Percentiles rank a stretch among this genome's conserved stretches.
phyloP scores from a whole-genome alignment of 1,139 yeast species.

The Saccharomycopsis phalli region DNA sequence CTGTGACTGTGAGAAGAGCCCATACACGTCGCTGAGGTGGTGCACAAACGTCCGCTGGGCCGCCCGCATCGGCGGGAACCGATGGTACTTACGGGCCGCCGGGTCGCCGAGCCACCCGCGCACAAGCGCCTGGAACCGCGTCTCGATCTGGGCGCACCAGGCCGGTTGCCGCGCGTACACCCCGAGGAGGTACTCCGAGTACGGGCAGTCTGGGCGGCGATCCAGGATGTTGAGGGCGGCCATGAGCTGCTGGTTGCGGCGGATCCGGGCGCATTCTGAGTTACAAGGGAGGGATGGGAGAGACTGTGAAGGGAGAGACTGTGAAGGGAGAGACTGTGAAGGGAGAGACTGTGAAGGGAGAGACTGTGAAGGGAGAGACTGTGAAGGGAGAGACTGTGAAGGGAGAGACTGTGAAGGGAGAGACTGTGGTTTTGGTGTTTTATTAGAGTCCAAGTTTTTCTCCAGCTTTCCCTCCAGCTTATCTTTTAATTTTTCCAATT shows the following conservation, averaged over 20 bases:
- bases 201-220: slow-evolving; percentile 27
- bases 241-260: slow-evolving; percentile 54
- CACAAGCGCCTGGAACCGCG: slow-evolving; percentile 41
- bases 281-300: slow-evolving; percentile 56
- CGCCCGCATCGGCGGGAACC: slow-evolving; percentile 65
- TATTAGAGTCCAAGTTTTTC: too few relatives aligned
- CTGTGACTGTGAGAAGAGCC: slow-evolving; percentile 61
- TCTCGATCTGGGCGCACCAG: slow-evolving; percentile 64
- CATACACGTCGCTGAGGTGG: slow-evolving; percentile 51
- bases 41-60: slow-evolving; percentile 68
- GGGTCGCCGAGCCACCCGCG: slow-evolving; percentile 16
- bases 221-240: slow-evolving; percentile 43
- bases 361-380: too few relatives aligned
- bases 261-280: slow-evolving; percentile 54
- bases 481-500: too few relatives aligned
- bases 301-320: too few relatives aligned
- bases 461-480: too few relatives aligned
- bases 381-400: too few relatives aligned
- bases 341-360: too few relatives aligned
- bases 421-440: too few relatives aligned
- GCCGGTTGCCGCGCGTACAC: slow-evolving; percentile 42
- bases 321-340: too few relatives aligned
- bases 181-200: slow-evolving; percentile 36
- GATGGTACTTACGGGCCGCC: slow-evolving; percentile 34
- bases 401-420: too few relatives aligned